Conservation (phyloP, 225 moss, liverwort and hornwort genomes). For the Antitrichia curtipendula region DNA sequence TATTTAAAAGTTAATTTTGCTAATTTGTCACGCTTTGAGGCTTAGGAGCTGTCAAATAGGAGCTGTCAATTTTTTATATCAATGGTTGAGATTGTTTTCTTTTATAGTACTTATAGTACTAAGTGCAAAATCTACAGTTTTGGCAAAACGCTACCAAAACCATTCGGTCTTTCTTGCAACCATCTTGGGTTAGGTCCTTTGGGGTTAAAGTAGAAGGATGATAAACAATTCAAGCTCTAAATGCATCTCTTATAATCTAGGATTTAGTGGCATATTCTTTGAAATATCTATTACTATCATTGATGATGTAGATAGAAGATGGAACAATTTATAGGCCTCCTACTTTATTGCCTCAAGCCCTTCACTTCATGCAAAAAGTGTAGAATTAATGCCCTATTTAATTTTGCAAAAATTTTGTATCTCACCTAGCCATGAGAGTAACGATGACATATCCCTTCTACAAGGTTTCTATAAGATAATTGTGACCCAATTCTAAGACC, state of each 20-base stretch:
- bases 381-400: neutral
- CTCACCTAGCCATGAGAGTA: neutral
- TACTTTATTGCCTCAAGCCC: neutral
- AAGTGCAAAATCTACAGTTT: no score
- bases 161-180: no score
- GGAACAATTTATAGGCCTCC: neutral
- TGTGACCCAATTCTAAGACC: neutral
- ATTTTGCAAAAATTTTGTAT: neutral
- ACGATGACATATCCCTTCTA: neutral
- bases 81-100: no score
- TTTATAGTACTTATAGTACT: no score
- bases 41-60: no score
- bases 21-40: no score
- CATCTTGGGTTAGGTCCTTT: neutral
- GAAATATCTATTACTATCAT: neutral
- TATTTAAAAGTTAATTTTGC: no score
- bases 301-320: neutral
- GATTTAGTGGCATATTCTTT: neutral
- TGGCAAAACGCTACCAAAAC: no score
- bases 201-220: accelerated
- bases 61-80: no score
- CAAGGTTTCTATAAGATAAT: neutral
- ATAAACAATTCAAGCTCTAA: neutral
- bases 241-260: neutral
- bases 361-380: neutral